A percentile compares a stretch with the other conserved stretches of the same genome.
Conservation (phyloP, 2,329 filamentous ascomycete species). For the Metarhizium anisopliae region DNA sequence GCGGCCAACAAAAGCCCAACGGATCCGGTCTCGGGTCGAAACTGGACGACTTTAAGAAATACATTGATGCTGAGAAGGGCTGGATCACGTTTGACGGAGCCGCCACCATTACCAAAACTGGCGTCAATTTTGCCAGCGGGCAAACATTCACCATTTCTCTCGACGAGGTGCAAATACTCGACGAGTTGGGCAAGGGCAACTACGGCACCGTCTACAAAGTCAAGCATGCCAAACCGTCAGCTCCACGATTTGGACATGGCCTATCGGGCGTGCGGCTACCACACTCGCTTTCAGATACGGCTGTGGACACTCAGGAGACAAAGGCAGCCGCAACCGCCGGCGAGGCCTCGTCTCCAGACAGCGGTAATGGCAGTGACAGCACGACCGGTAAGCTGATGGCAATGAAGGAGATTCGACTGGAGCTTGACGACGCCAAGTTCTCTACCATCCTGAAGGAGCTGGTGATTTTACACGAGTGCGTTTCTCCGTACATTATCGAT, state of each 20-base stretch:
- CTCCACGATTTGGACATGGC: constrained; percentile 50
- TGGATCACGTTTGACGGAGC: constrained; percentile 90
- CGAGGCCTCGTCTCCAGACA: constrained; percentile 12
- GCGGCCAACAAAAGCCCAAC: constrained; percentile 20
- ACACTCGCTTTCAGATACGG: constrained; percentile 26
- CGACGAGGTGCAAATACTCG: constrained; percentile 87
- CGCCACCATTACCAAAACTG: constrained; percentile 77
- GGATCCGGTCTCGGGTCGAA: constrained; percentile 35
- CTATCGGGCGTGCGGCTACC: constrained; percentile 37
- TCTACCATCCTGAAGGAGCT: constrained; percentile 96
- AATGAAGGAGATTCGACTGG: constrained; percentile 96
- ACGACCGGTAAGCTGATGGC: constrained; percentile 82
- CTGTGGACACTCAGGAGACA: constrained; percentile 13
- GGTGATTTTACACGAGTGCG: constrained; percentile 88
- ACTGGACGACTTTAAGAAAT: constrained; percentile 59
- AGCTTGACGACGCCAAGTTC: constrained; percentile 94
- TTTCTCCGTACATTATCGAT: constrained; percentile 94
- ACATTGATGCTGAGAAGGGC: constrained; percentile 84
- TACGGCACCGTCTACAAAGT: constrained; percentile 98
- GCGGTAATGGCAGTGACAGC: constrained; percentile 27
- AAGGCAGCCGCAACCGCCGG: constrained; percentile 18
- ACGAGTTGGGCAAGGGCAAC: constrained; percentile 94
- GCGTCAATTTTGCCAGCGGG: constrained; percentile 87
- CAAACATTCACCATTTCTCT: constrained; percentile 88
- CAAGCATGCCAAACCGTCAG: constrained; percentile 61